Evolutionary conservation across 2,329 filamentous ascomycete genomes (phyloP).

Genomic region (Exophiala sideris): DNA sequence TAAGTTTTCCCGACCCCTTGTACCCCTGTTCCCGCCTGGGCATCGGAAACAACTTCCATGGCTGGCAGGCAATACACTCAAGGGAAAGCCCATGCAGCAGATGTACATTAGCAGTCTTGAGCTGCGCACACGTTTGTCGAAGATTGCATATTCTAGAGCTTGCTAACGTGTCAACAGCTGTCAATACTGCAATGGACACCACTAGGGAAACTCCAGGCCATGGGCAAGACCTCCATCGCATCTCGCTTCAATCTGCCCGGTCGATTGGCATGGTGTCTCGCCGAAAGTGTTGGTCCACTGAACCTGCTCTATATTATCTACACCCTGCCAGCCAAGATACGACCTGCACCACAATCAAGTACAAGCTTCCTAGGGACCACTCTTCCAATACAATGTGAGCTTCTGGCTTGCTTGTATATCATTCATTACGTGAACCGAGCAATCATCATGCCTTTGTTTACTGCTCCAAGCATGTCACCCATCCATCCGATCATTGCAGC

Average conservation of each 20-base stretch:
- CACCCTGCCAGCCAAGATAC: slow-evolving; percentile 56
- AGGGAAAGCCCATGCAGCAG: too few relatives aligned
- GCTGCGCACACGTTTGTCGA: too few relatives aligned
- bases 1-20: slow-evolving; percentile 30
- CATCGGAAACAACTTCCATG: too few relatives aligned
- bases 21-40: neutral
- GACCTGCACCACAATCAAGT: slow-evolving; percentile 17
- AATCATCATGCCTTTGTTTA: slow-evolving; percentile 71
- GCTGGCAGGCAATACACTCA: too few relatives aligned
- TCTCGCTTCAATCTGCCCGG: slow-evolving; percentile 77
- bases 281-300: slow-evolving; percentile 78
- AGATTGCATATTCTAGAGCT: neutral
- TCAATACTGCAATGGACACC: slow-evolving; percentile 56
- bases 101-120: too few relatives aligned
- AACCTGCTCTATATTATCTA: slow-evolving; percentile 76
- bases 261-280: slow-evolving; percentile 78
- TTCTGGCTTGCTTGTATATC: slow-evolving; percentile 49
- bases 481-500: slow-evolving; percentile 69
- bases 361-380: slow-evolving; percentile 23
- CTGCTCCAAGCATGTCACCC: slow-evolving; percentile 87
- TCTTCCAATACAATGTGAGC: slow-evolving; percentile 37
- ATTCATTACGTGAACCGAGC: slow-evolving; percentile 92
- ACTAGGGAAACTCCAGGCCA: slow-evolving; percentile 61
- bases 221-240: slow-evolving; percentile 80
- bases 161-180: slow-evolving; percentile 68